These are phyloP conservation scores for Anthostomella pinea DNA, from an alignment of 2,329 filamentous ascomycete species.

Conservation along the genomic window DNA sequence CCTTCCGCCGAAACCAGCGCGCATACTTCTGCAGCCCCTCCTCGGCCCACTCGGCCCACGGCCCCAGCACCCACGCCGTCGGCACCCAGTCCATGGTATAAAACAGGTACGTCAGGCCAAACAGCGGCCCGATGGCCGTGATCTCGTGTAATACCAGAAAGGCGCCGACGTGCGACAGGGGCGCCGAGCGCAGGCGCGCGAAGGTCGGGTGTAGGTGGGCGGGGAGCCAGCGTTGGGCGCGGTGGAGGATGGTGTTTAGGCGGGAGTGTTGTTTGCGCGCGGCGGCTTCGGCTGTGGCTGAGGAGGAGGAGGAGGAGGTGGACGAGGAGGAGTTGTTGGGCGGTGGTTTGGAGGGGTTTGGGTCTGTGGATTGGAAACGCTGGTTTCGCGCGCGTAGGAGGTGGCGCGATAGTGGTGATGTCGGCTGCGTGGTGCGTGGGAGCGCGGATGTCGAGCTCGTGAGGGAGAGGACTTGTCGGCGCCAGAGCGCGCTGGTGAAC, in stretches of 20 bases:
- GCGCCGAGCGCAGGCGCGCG: constrained; percentile 67
- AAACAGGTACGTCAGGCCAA: constrained; percentile 73
- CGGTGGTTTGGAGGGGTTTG: constrained; percentile 4
- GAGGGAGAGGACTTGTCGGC: constrained; percentile 8
- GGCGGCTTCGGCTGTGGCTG: constrained; percentile 8
- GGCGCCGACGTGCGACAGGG: constrained; percentile 76
- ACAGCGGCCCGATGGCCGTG: constrained; percentile 77
- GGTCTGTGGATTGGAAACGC: constrained; percentile 23
- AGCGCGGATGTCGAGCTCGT: not conserved
- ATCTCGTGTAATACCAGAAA: constrained; percentile 91
- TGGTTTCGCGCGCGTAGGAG: constrained; percentile 1
- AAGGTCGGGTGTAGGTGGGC: constrained; percentile 67
- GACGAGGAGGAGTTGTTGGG: not conserved
- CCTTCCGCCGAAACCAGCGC: constrained; percentile 71
- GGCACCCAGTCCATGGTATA: constrained; percentile 78
- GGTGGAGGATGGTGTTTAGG: constrained; percentile 45
- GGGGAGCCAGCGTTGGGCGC: constrained; percentile 49
- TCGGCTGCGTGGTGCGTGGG: constrained; percentile 1
- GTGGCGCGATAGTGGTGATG: constrained; percentile 2
- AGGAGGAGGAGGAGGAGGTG: constrained; percentile 4
- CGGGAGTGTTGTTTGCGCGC: constrained; percentile 31
- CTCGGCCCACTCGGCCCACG: constrained; percentile 50
- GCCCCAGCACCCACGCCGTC: constrained; percentile 45
- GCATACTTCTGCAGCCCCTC: constrained; percentile 73
- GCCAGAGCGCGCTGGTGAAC: constrained; percentile 12